phyloP scores from a whole-genome alignment of 2,329 filamentous ascomycete genomes.

The Venturia effusa region DNA sequence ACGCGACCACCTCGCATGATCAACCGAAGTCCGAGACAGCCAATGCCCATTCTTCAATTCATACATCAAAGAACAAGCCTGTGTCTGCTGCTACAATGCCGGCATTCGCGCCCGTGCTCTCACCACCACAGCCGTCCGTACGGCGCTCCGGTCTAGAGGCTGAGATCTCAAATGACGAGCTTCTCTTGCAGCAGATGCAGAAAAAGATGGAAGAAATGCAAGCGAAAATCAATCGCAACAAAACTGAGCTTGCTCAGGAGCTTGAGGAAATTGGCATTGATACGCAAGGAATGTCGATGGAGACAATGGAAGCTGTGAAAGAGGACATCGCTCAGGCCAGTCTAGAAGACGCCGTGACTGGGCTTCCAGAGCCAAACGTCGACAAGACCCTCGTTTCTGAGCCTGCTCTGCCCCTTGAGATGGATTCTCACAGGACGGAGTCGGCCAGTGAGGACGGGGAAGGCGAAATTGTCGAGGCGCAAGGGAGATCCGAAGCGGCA shows the following conservation, averaged over 20 bases:
- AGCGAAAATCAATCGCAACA: constrained; percentile 25
- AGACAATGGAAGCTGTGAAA: constrained; percentile 32
- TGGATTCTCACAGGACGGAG: not conserved
- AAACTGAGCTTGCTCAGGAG: constrained; percentile 34
- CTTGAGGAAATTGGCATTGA: constrained; percentile 38
- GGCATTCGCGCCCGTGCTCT: not conserved
- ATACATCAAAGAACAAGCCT: not conserved
- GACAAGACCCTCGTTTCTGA: not conserved
- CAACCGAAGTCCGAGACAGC: not conserved
- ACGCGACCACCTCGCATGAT: not conserved
- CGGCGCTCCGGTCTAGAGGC: constrained; percentile 26
- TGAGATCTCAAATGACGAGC: constrained; percentile 30
- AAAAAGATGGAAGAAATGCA: constrained; percentile 35
- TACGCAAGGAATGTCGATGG: constrained; percentile 34
- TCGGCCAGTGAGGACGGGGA: not conserved
- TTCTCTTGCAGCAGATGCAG: constrained; percentile 28
- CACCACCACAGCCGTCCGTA: not conserved
- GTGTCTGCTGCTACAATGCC: not conserved
- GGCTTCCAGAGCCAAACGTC: not conserved
- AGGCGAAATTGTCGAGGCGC: not conserved
- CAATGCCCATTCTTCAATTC: not conserved
- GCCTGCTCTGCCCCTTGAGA: not conserved
- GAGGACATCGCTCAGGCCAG: constrained; percentile 20
- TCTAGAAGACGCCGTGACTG: not conserved
- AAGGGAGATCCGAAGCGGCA: not conserved